Evolutionary conservation across 345 rosid genomes (phyloP).

Genomic region (Euphorbia tirucalli): DNA sequence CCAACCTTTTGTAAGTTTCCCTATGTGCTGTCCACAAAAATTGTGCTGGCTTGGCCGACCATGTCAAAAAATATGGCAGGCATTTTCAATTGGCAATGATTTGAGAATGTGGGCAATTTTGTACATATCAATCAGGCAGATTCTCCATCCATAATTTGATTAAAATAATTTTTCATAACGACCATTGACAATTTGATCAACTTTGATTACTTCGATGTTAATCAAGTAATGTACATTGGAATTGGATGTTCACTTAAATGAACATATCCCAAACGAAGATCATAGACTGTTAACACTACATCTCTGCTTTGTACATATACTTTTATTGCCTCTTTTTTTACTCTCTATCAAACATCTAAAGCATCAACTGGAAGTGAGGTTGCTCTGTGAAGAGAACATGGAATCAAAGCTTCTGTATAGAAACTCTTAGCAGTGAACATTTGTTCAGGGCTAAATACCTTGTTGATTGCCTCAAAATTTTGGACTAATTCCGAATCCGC

Average conservation of each 20-base stretch:
- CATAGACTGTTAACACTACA: neutral
- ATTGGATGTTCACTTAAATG: conserved; percentile 1
- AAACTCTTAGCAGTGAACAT: conserved; percentile 36
- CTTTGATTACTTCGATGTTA: conserved; percentile 6
- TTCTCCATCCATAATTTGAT: neutral
- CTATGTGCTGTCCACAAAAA: neutral
- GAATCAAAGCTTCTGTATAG: conserved; percentile 43
- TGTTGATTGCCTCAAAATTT: conserved; percentile 22
- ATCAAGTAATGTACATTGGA: conserved; percentile 19
- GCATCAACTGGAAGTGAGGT: conserved; percentile 92
- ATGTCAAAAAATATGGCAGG: neutral
- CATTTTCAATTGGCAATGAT: neutral
- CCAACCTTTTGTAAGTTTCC: neutral
- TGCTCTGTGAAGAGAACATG: conserved; percentile 60
- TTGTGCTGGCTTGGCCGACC: neutral
- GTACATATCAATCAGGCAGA: neutral
- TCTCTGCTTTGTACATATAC: conserved; percentile 18
- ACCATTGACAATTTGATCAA: neutral
- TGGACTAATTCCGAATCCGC: conserved; percentile 17
- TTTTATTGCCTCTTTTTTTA: conserved; percentile 8
- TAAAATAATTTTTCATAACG: too few relatives aligned
- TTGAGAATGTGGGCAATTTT: neutral
- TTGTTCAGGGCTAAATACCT: conserved; percentile 28
- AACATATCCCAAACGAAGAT: neutral
- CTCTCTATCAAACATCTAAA: conserved; percentile 57